Evolutionary conservation across 306 rosid species (phyloP).

Genomic region (Argentina anserina): DNA sequence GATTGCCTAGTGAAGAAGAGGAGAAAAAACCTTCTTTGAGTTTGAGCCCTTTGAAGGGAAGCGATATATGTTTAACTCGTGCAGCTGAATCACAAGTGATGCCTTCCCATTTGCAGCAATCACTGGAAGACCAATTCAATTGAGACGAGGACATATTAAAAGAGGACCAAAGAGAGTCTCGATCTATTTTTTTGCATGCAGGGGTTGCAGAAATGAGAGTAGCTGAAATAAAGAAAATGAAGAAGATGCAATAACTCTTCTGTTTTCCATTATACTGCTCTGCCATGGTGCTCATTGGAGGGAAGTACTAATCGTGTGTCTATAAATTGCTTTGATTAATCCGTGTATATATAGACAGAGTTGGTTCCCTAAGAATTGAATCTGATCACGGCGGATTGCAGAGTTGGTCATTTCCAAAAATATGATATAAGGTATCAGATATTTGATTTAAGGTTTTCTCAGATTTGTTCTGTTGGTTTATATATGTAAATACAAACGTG

Average conservation of each 20-base stretch:
- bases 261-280: too few relatives aligned
- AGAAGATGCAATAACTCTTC: neutral
- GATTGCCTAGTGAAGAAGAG: neutral
- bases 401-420: too few relatives aligned
- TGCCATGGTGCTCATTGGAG: neutral
- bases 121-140: neutral
- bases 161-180: neutral
- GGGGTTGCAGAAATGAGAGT: neutral
- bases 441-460: too few relatives aligned
- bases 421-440: too few relatives aligned
- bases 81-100: neutral
- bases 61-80: neutral
- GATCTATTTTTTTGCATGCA: neutral
- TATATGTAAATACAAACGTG: too few relatives aligned
- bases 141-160: neutral
- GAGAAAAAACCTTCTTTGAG: neutral
- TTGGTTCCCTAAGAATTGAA: too few relatives aligned
- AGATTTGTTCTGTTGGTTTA: too few relatives aligned
- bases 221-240: neutral
- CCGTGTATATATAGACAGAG: too few relatives aligned
- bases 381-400: too few relatives aligned
- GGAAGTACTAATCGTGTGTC: neutral
- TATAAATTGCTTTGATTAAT: too few relatives aligned
- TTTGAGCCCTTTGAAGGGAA: neutral
- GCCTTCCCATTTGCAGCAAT: neutral